A percentile compares a stretch with the other conserved stretches of the same genome.
Evolutionary conservation across 225 moss, liverwort and hornwort species (phyloP).

Genomic region (Rhytidiadelphus loreus): DNA sequence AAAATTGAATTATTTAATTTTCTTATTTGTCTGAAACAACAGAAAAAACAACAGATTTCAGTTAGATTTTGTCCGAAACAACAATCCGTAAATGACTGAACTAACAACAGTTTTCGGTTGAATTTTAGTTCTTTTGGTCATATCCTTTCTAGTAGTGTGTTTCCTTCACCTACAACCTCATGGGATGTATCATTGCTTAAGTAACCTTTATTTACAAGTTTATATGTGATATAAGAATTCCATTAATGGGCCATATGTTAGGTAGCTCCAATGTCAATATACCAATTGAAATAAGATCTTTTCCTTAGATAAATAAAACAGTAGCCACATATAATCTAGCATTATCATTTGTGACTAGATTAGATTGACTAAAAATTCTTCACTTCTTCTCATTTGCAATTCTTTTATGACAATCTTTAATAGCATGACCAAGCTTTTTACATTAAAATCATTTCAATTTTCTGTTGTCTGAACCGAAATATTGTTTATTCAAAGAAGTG

Average conservation of each 20-base stretch:
- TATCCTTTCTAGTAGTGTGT: too few relatives aligned
- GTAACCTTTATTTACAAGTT: not conserved
- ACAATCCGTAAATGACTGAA: too few relatives aligned
- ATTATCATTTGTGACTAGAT: not conserved
- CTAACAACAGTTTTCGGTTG: too few relatives aligned
- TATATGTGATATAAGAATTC: not conserved
- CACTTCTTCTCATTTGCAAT: not conserved
- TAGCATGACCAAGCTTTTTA: not conserved
- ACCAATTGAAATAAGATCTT: not conserved
- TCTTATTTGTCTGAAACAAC: too few relatives aligned
- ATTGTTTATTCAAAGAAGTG: not conserved
- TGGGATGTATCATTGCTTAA: not conserved
- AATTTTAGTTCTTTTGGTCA: too few relatives aligned
- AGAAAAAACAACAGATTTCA: too few relatives aligned
- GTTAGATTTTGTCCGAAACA: too few relatives aligned
- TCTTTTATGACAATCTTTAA: not conserved
- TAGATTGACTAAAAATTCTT: not conserved
- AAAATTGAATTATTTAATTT: too few relatives aligned
- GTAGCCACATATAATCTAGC: not conserved
- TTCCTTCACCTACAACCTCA: not conserved
- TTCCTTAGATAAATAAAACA: not conserved
- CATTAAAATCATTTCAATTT: not conserved
- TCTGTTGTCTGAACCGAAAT: not conserved
- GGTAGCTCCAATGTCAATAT: not conserved
- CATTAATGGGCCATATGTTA: not conserved